A percentile compares a stretch with the other conserved stretches of the same genome.
Evolutionary conservation across 1,284 basidiomycete species (phyloP).

Genomic region (Leucoagaricus sp.): DNA sequence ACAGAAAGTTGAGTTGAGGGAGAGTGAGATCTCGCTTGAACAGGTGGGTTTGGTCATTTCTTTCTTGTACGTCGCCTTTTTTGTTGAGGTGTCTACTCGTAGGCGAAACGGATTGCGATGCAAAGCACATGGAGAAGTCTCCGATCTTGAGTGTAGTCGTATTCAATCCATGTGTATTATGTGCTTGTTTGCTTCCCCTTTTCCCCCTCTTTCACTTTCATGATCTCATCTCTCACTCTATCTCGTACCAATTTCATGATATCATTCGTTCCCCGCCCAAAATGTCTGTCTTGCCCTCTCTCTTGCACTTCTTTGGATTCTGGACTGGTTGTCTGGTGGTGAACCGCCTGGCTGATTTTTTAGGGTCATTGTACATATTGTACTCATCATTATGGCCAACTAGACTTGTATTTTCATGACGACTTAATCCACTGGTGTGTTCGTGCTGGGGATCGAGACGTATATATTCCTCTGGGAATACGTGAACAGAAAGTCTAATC

Average conservation of each 20-base stretch:
- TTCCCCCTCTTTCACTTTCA: not conserved
- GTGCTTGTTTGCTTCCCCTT: not conserved
- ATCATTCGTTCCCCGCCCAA: too few species aligned
- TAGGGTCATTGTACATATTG: too few species aligned
- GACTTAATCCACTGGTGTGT: too few species aligned
- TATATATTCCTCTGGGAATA: not conserved
- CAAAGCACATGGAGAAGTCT: constrained; percentile 73
- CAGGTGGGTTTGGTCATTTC: constrained; percentile 53
- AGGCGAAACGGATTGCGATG: constrained; percentile 73
- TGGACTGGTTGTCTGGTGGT: too few species aligned
- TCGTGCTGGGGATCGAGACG: not conserved
- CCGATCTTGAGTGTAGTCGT: constrained; percentile 41
- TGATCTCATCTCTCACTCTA: not conserved
- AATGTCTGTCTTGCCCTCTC: too few species aligned
- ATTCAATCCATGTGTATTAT: not conserved
- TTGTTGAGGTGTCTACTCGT: constrained; percentile 9
- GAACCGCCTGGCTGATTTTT: too few species aligned
- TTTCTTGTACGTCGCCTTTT: constrained; percentile 10
- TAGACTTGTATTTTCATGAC: too few species aligned
- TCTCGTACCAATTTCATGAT: not conserved
- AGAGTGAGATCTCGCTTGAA: constrained; percentile 84
- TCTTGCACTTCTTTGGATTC: too few species aligned
- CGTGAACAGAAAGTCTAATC: too few species aligned
- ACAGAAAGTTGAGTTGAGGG: constrained; percentile 73
- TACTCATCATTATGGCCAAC: too few species aligned